phyloP scores from a whole-genome alignment of 2,329 filamentous ascomycete genomes.

The Escovopsis sp. region DNA sequence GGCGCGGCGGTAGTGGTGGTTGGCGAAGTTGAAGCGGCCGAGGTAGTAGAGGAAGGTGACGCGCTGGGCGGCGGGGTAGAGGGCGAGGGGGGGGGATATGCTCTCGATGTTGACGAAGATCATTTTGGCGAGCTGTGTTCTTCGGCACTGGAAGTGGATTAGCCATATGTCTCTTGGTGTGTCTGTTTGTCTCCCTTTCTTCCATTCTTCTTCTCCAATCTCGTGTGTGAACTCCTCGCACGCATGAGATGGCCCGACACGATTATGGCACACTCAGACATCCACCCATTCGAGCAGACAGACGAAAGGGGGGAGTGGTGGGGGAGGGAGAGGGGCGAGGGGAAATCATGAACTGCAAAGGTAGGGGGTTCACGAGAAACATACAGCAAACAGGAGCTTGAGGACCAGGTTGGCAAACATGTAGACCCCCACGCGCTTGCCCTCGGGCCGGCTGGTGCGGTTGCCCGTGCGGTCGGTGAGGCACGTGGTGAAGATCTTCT shows the following conservation, averaged over 20 bases:
- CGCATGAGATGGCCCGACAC: no score
- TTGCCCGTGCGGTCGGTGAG: constrained; percentile 63
- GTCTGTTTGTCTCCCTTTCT: no score
- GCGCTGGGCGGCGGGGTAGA: constrained; percentile 73
- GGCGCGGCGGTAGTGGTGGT: constrained; percentile 67
- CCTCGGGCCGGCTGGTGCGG: constrained; percentile 54
- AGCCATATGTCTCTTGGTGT: no score
- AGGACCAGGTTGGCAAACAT: constrained; percentile 82
- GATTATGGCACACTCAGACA: no score
- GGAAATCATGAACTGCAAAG: neutral
- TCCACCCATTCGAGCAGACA: no score
- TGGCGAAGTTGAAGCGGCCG: constrained; percentile 76
- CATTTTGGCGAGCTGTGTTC: constrained; percentile 69
- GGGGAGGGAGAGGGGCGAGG: no score
- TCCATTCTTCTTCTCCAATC: no score
- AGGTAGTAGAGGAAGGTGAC: constrained; percentile 93
- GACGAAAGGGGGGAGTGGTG: no score
- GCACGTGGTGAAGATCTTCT: constrained; percentile 82
- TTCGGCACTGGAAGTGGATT: constrained; percentile 44
- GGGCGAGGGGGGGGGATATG: constrained; percentile 62
- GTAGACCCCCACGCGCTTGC: constrained; percentile 79
- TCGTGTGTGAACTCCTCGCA: no score
- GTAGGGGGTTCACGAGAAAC: no score
- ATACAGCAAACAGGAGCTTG: constrained; percentile 69
- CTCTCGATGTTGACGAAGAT: constrained; percentile 80